These are phyloP conservation scores for Fusarium marasasianum DNA, from an alignment of 2,329 filamentous ascomycete genomes.

Conservation along the genomic window DNA sequence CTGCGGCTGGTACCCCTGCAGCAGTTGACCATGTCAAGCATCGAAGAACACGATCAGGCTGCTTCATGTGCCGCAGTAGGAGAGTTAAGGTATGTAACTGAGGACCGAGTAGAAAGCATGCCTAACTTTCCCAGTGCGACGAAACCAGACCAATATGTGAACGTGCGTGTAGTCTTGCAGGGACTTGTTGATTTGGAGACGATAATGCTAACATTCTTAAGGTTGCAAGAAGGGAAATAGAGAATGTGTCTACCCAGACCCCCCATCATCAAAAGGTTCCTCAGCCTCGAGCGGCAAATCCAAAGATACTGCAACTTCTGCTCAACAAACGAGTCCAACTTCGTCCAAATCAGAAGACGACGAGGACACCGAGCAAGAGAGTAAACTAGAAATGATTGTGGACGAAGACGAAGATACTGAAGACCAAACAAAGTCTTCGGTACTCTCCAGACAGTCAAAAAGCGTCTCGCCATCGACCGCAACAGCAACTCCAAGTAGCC, in stretches of 20 bases:
- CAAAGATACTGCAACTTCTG: slow-evolving; percentile 50
- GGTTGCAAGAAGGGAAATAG: slow-evolving; percentile 92
- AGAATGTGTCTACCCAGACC: slow-evolving; percentile 89
- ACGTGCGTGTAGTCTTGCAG: slow-evolving; percentile 55
- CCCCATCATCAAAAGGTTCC: slow-evolving; percentile 57
- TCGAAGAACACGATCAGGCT: slow-evolving; percentile 90
- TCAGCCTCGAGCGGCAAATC: slow-evolving; percentile 39
- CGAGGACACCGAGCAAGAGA: slow-evolving; percentile 53
- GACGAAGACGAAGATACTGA: slow-evolving; percentile 63
- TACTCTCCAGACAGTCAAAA: slow-evolving; percentile 49
- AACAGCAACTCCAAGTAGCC: slow-evolving; percentile 49
- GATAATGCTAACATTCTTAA: slow-evolving; percentile 45
- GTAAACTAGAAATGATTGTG: slow-evolving; percentile 61
- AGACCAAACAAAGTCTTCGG: slow-evolving; percentile 33
- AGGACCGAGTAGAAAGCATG: background rate
- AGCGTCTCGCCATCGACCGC: slow-evolving; percentile 64
- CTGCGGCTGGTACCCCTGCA: slow-evolving; percentile 51
- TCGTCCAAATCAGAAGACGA: slow-evolving; percentile 66
- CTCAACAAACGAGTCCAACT: slow-evolving; percentile 58
- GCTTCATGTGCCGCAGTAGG: slow-evolving; percentile 88
- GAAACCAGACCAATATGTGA: slow-evolving; percentile 89
- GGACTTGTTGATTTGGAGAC: background rate
- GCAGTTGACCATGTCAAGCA: slow-evolving; percentile 83
- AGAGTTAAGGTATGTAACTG: slow-evolving; percentile 76
- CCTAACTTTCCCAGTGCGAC: slow-evolving; percentile 73